phyloP scores from a whole-genome alignment of 192 early-diverging fungal genomes.

The Coemansia sp. region DNA sequence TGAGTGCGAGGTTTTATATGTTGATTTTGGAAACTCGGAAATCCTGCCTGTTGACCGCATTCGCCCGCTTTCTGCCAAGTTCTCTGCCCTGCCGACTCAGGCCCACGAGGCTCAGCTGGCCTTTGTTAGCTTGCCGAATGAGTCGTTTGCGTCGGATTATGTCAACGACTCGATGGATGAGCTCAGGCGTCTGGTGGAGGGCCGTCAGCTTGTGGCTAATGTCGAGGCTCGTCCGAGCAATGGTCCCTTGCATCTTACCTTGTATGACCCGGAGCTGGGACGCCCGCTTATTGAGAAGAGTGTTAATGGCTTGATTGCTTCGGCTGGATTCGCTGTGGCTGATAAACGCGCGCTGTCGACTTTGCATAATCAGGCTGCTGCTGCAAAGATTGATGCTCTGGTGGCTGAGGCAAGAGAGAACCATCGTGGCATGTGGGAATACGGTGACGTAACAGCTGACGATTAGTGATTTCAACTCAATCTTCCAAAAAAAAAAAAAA shows the following conservation, averaged over 20 bases:
- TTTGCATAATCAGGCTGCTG: constrained; percentile 32
- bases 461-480: constrained; percentile 2
- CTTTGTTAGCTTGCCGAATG: constrained; percentile 67
- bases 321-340: constrained; percentile 66
- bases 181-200: constrained; percentile 69
- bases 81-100: constrained; percentile 71
- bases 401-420: constrained; percentile 43
- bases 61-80: constrained; percentile 76
- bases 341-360: constrained; percentile 38
- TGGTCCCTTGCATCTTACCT: constrained; percentile 63
- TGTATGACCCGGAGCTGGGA: constrained; percentile 68
- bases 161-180: constrained; percentile 72
- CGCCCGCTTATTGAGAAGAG: constrained; percentile 65
- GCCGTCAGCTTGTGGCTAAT: constrained; percentile 72
- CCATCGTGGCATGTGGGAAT: constrained; percentile 52
- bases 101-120: constrained; percentile 86
- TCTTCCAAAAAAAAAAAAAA: too few species aligned
- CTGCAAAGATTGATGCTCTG: constrained; percentile 40
- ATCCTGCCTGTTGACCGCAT: constrained; percentile 69
- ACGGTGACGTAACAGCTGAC: constrained; percentile 47
- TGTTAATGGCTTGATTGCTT: constrained; percentile 70
- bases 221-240: constrained; percentile 66
- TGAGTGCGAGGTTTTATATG: constrained; percentile 75
- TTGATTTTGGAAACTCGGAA: constrained; percentile 97
- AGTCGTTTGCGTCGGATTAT: constrained; percentile 70